phyloP scores from a whole-genome alignment of 257 asterid species.

The Anisodus tanguticus region DNA sequence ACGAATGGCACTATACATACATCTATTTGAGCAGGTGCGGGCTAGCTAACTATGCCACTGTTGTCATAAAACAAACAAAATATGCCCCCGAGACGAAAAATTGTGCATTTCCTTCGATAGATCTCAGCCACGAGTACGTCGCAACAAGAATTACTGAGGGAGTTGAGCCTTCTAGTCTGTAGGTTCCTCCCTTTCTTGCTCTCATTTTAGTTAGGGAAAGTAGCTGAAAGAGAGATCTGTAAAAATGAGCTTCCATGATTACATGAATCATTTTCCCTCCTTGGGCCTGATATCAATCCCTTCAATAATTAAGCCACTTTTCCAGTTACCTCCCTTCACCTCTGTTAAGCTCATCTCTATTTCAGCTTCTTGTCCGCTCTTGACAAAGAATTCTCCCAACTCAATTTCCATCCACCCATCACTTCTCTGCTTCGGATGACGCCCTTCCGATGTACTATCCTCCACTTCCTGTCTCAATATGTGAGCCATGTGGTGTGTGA shows the following conservation, averaged over 20 bases:
- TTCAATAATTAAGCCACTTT: constrained; percentile 68
- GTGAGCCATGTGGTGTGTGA: constrained; percentile 33
- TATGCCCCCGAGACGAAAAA: not conserved
- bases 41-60: not conserved
- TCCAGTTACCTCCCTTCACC: constrained; percentile 64
- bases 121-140: not conserved
- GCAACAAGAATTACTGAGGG: not conserved
- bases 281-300: constrained; percentile 89
- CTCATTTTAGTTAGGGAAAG: not conserved
- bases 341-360: constrained; percentile 56
- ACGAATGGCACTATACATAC: not conserved
- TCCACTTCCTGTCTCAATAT: constrained; percentile 30
- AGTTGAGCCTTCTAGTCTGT: not conserved
- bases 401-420: constrained; percentile 86
- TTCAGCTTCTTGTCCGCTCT: constrained; percentile 49
- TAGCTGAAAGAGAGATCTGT: not conserved
- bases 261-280: not conserved
- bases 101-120: not conserved
- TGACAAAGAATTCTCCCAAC: constrained; percentile 65
- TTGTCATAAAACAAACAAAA: not conserved
- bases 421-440: constrained; percentile 50
- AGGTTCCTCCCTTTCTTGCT: not conserved
- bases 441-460: not conserved
- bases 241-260: not conserved
- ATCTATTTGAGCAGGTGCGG: not conserved